Evolutionary conservation across 768 basidiomycete species (phyloP).

Genomic region (Tricholoma matsutake): DNA sequence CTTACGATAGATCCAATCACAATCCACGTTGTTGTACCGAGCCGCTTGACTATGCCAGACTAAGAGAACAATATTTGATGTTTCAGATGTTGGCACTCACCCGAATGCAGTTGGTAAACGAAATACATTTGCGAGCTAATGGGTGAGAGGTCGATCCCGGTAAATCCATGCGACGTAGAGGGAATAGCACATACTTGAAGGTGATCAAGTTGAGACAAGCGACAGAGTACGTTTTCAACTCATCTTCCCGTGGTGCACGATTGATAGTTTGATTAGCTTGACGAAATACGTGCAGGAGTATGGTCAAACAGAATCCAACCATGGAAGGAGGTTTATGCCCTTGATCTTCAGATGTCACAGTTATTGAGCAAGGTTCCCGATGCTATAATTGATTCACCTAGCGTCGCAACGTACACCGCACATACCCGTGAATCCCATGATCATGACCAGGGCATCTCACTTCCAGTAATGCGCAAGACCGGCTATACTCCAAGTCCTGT

Average conservation of each 20-base stretch:
- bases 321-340: background rate
- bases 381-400: no score
- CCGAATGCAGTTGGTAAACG: constrained; percentile 37
- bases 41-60: constrained; percentile 23
- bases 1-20: constrained; percentile 29
- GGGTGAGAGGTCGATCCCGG: background rate
- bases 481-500: background rate
- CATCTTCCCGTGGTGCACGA: background rate
- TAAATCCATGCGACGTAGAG: background rate
- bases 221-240: background rate
- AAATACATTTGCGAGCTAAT: constrained; percentile 44
- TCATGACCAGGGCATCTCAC: background rate
- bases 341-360: background rate
- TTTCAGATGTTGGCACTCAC: constrained; percentile 15
- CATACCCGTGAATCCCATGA: background rate
- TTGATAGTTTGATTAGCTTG: background rate
- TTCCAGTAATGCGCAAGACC: background rate
- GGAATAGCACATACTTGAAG: constrained; percentile 31
- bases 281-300: background rate
- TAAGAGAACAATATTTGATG: background rate
- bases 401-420: background rate
- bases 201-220: constrained; percentile 28
- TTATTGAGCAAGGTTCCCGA: background rate
- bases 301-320: background rate
- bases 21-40: constrained; percentile 24